These are phyloP conservation scores for Zygoascus tannicola DNA, from an alignment of 805 yeast species.

Conservation along the genomic window DNA sequence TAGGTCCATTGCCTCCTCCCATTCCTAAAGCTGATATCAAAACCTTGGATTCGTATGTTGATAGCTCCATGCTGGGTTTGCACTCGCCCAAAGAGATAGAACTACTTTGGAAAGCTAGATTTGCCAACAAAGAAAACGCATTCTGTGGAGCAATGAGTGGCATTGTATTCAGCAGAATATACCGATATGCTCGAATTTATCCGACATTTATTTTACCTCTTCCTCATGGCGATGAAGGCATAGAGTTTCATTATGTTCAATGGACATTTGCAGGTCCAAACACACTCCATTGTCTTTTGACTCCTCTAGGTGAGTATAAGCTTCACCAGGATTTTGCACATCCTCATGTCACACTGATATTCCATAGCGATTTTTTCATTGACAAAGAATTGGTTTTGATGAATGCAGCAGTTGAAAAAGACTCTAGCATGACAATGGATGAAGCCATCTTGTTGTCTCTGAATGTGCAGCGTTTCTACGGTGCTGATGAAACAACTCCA, in stretches of 20 bases:
- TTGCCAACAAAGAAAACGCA: slow-evolving; percentile 48
- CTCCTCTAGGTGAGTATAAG: slow-evolving; percentile 86
- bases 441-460: slow-evolving; percentile 63
- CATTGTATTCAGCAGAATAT: slow-evolving; percentile 53
- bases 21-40: slow-evolving; percentile 40
- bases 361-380: slow-evolving; percentile 65
- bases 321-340: slow-evolving; percentile 85
- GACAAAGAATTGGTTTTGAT: slow-evolving; percentile 61
- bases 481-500: slow-evolving; percentile 29
- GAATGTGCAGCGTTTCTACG: slow-evolving; percentile 45
- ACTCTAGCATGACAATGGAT: slow-evolving; percentile 52
- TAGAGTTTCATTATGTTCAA: slow-evolving; percentile 84
- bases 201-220: slow-evolving; percentile 87
- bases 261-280: slow-evolving; percentile 74
- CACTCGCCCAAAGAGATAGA: slow-evolving; percentile 60
- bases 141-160: slow-evolving; percentile 56
- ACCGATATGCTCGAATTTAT: slow-evolving; percentile 55
- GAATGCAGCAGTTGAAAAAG: slow-evolving; percentile 77
- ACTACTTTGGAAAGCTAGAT: slow-evolving; percentile 82
- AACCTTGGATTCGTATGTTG: slow-evolving; percentile 61
- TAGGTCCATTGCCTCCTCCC: slow-evolving; percentile 22
- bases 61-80: slow-evolving; percentile 50
- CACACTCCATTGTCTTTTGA: slow-evolving; percentile 82
- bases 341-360: slow-evolving; percentile 86
- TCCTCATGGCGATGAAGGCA: slow-evolving; percentile 43